Evolutionary conservation across 31 red algal genomes (phyloP).

Genomic region (Porphyra umbilicalis): DNA sequence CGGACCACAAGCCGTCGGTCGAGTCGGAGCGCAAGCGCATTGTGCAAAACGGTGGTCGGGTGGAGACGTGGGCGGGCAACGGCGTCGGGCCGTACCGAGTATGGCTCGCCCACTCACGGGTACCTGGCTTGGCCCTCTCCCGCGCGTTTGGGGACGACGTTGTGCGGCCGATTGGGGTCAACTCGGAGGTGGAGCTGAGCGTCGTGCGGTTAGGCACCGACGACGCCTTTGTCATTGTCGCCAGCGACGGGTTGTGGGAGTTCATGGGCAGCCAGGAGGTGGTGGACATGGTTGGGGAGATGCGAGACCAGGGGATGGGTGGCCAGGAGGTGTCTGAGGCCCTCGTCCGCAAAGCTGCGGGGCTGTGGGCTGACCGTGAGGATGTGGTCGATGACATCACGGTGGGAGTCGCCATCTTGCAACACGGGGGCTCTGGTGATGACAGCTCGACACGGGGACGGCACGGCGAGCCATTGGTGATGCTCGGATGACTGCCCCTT

Average conservation of each 20-base stretch:
- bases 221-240: slow-evolving; percentile 70
- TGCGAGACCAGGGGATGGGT: slow-evolving; percentile 26
- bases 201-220: slow-evolving; percentile 30
- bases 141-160: slow-evolving; percentile 82
- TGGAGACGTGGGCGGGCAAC: slow-evolving; percentile 66
- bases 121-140: slow-evolving; percentile 72
- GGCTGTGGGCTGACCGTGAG: slow-evolving; percentile 75
- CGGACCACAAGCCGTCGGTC: slow-evolving; percentile 64
- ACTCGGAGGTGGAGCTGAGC: slow-evolving; percentile 50
- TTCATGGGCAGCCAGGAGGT: slow-evolving; percentile 77
- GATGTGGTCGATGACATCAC: slow-evolving; percentile 87
- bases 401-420: slow-evolving; percentile 59
- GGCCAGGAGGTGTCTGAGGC: slow-evolving; percentile 75
- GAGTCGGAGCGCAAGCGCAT: slow-evolving; percentile 68
- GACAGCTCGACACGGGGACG: neutral
- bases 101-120: slow-evolving; percentile 70
- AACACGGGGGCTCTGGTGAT: slow-evolving; percentile 4
- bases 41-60: slow-evolving; percentile 40
- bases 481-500: neutral
- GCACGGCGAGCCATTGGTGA: neutral
- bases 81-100: slow-evolving; percentile 68
- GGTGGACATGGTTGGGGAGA: slow-evolving; percentile 43
- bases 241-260: slow-evolving; percentile 83
- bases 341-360: slow-evolving; percentile 60
- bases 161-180: slow-evolving; percentile 72